phyloP scores from a whole-genome alignment of 495 filamentous ascomycete genomes.

The Hyaloscypha bicolor region DNA sequence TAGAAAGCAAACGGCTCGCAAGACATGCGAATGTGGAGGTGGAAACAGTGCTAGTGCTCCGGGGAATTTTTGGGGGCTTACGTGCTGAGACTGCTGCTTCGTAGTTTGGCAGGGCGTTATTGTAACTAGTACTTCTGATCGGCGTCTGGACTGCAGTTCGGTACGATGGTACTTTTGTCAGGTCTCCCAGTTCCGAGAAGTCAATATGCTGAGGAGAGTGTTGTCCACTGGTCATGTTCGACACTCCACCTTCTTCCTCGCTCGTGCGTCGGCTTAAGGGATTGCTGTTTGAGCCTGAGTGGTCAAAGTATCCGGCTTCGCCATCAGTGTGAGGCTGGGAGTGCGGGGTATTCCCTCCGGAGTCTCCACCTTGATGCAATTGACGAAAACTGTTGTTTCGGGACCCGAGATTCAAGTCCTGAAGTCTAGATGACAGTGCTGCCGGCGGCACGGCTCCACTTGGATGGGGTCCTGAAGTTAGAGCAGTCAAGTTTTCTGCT shows the following conservation, averaged over 20 bases:
- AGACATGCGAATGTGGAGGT: not conserved
- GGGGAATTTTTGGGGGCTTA: constrained; percentile 27
- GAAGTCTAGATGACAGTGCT: constrained; percentile 64
- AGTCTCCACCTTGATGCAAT: constrained; percentile 26
- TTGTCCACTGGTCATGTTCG: constrained; percentile 47
- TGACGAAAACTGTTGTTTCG: constrained; percentile 28
- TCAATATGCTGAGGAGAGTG: constrained; percentile 66
- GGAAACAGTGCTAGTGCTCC: not conserved
- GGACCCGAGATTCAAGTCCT: constrained; percentile 55
- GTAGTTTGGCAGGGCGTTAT: constrained; percentile 54
- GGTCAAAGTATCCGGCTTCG: constrained; percentile 36
- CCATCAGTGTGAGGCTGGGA: constrained; percentile 29
- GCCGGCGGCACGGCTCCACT: constrained; percentile 58
- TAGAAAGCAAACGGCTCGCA: constrained; percentile 1
- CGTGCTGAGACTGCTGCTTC: constrained; percentile 44
- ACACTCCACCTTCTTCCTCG: constrained; percentile 51
- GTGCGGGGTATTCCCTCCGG: constrained; percentile 33
- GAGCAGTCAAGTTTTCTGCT: constrained; percentile 67
- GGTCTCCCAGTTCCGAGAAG: constrained; percentile 59
- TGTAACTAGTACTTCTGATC: constrained; percentile 47
- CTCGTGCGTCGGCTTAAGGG: constrained; percentile 52
- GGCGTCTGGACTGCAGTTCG: constrained; percentile 69
- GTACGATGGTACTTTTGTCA: constrained; percentile 81
- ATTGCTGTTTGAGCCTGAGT: constrained; percentile 34
- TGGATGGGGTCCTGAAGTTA: constrained; percentile 33